A percentile compares a stretch with the other conserved stretches of the same genome.
phyloP scores from a whole-genome alignment of 2,329 filamentous ascomycete genomes.

The Acrocalymma vagum region DNA sequence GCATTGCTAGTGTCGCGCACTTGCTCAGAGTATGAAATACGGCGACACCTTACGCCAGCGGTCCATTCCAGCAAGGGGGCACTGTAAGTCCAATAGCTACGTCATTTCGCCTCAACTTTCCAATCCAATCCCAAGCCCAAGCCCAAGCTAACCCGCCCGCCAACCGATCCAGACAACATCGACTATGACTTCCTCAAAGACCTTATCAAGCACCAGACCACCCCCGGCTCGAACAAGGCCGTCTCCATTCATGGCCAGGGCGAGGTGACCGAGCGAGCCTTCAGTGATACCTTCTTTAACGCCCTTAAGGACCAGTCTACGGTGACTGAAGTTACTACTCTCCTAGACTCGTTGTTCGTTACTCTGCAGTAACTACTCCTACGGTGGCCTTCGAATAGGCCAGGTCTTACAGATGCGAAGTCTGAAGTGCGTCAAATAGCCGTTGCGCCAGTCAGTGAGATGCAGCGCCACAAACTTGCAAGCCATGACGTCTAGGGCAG shows the following conservation, averaged over 20 bases:
- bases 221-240: slow-evolving; percentile 72
- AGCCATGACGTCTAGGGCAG: no score
- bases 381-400: no score
- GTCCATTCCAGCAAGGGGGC: slow-evolving; percentile 83
- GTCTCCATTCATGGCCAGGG: slow-evolving; percentile 77
- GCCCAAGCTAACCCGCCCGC: slow-evolving; percentile 26
- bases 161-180: slow-evolving; percentile 81
- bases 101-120: slow-evolving; percentile 3
- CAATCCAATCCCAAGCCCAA: no score
- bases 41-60: slow-evolving; percentile 76
- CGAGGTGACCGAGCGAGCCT: slow-evolving; percentile 64
- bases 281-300: slow-evolving; percentile 75
- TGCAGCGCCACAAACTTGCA: no score
- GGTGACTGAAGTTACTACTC: no score
- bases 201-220: slow-evolving; percentile 82
- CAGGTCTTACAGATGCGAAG: no score
- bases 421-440: no score
- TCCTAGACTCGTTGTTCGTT: no score
- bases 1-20: no score
- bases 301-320: no score
- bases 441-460: no score
- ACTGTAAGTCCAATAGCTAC: slow-evolving; percentile 66
- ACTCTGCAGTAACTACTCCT: no score
- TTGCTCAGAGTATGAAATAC: slow-evolving; percentile 74
- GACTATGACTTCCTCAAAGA: slow-evolving; percentile 90